Evolutionary conservation across 805 yeast species (phyloP), one percentile per base, ranked within the genome.

Genomic region (Ogataea corticis): DNA sequence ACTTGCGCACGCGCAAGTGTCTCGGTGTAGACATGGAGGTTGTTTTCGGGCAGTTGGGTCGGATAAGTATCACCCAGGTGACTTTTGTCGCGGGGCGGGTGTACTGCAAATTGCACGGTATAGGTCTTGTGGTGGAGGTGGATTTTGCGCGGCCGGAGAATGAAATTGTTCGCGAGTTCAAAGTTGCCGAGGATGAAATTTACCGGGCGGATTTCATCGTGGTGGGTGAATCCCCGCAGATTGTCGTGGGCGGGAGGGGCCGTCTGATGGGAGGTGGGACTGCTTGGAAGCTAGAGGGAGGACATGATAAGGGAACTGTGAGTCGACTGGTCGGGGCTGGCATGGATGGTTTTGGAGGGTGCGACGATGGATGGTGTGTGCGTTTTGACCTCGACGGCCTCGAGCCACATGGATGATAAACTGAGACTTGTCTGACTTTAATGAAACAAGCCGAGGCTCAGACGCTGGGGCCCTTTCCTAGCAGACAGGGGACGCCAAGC

Each of bases 11-110:
- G 6, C 29, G 41, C 19, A 33, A 40, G 33, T 34, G 46, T 32
- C 25, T 51, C 11, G 38, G 43, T 4, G 32, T 54, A 33, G 52
- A 54, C 44, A 36, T 41, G 39, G 57, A 51, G 44, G 41, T 38
- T 7, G 39, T 49, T 10, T 54, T 45, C 33, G 46, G 44, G 13
- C 33, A 37, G 17, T 7, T 31, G 11, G 52, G 40, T 18, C 38
- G 33, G 28, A 31, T 50, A 7, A 46, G 52, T 25, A 45, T 52
- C 15, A 47, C 56, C 2, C 49, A 48, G 38, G 52, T 52, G 33
- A 23, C 6, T 4, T 42, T 45, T 38, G 19, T 16, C 5, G 14
- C 16, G 14, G 52, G 45, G 2, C 38, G 35, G 12, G 27, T 44
- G 23, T 50, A 34, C 25, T 42, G 46, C 23, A 50, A 50, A 18